phyloP scores from a whole-genome alignment of 331 rosid species.

The Malus hybrid region DNA sequence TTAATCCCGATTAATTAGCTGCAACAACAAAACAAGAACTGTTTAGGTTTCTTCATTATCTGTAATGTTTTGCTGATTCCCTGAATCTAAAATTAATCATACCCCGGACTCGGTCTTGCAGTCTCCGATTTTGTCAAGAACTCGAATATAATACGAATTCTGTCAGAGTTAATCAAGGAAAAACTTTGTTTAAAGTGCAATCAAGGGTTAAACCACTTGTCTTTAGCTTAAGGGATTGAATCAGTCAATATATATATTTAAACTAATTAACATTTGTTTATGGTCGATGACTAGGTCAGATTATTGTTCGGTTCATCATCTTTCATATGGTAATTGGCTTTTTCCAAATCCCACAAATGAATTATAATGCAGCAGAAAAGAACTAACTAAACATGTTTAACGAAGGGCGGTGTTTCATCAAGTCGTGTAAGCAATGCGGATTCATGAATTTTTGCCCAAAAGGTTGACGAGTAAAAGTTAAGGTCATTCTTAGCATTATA shows the following conservation, averaged over 20 bases:
- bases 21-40: neutral
- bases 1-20: neutral
- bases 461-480: no score
- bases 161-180: neutral
- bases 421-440: neutral
- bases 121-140: neutral
- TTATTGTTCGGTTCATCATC: no score
- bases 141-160: neutral
- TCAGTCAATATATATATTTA: neutral
- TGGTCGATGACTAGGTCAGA: slow-evolving; percentile 6
- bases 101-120: neutral
- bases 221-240: neutral
- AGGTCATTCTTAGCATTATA: neutral
- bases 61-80: neutral
- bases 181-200: neutral
- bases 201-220: neutral
- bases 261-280: neutral
- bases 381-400: neutral
- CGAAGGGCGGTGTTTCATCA: neutral
- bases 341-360: no score
- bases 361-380: neutral
- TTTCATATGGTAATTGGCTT: neutral
- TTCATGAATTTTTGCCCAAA: no score
- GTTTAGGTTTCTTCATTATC: neutral
- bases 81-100: neutral